A percentile compares a stretch with the other conserved stretches of the same genome.
Conservation (phyloP, 768 basidiomycete species). For the Trametes cubensis region DNA sequence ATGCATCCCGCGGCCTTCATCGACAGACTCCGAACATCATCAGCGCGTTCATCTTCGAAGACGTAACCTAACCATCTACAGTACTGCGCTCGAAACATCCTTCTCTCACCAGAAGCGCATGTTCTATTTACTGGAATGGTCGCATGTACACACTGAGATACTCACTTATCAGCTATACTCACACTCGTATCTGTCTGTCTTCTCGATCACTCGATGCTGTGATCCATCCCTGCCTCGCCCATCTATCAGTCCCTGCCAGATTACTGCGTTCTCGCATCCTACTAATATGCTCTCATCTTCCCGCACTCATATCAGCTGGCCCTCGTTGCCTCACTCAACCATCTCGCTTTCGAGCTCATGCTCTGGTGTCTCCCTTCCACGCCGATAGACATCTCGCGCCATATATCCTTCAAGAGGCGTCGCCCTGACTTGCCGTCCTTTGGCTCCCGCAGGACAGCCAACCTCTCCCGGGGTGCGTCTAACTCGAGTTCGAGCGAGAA, state of each 20-base stretch:
- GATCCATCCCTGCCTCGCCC: slow-evolving; percentile 2
- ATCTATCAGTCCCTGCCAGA: slow-evolving; percentile 18
- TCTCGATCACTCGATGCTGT: slow-evolving; percentile 17
- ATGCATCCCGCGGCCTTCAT: too few relatives aligned
- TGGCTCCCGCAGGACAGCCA: neutral
- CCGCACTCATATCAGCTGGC: slow-evolving; percentile 21
- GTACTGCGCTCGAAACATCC: neutral
- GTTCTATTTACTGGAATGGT: neutral
- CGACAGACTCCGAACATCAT: neutral
- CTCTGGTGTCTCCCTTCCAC: slow-evolving; percentile 11
- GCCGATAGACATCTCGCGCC: slow-evolving; percentile 8
- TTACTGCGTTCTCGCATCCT: slow-evolving; percentile 7
- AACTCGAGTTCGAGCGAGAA: slow-evolving; percentile 16
- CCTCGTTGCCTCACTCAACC: neutral
- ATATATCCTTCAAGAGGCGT: slow-evolving; percentile 13
- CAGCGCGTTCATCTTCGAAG: neutral
- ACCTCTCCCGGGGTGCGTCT: slow-evolving; percentile 13
- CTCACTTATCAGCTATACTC: neutral
- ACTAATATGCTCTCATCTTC: slow-evolving; percentile 13
- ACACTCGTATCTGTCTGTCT: slow-evolving; percentile 2
- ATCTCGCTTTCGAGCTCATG: slow-evolving; percentile 8
- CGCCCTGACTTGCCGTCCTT: slow-evolving; percentile 15
- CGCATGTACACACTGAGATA: neutral
- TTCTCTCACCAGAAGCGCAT: neutral
- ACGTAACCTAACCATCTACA: neutral